Base-by-base conservation (phyloP, 2,329 filamentous ascomycete genomes). In the Trichoderma polysporum region DNA sequence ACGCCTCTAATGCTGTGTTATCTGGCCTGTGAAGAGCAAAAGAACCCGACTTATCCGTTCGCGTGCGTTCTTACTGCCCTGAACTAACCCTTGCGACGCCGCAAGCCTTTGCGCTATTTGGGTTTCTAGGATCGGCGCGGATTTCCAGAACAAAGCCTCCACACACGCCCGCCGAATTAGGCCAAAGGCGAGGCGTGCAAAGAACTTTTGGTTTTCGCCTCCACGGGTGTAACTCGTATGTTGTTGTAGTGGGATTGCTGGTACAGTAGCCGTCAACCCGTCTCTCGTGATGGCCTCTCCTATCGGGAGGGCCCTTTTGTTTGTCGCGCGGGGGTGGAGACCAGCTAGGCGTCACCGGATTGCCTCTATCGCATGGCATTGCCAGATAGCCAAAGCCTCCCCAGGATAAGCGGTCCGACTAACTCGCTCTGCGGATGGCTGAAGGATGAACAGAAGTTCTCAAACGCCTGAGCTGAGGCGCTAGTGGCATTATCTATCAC, bases 11-110 rank as follows among this genome's bases (percentile, higher is more conserved):
- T 53, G 31, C 41, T 62, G 47, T 8, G 50, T 56, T 64, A 64
- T 64, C 60, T 45, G 60, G 50, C 25, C n/a, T 4, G n/a, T 9
- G 3, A 54, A 13, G 49, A 31, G 60, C 60, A 64, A 64, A 64
- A 64, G 60, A 35, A 64, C 60, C 60, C 60, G 60, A 64, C 50
- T 64, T 64, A 64, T 64, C 60, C 60, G 60, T 64, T 37, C 15
- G 12, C 15, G 3, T 25, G 19, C 13, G 19, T 45, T 22, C 57
- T 33, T 9, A 7, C 15, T 50, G 49, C 27, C 50, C 37, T 45
- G 60, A n/a, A n/a, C 19, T 56, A 35, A 13, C 22, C 35, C 60
- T 45, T 35, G 50, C 35, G 8, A 64, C 27, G 13, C 57, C n/a
- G 19, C 57, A 29, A n/a, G n/a, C 25, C 57, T 7, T 19, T 45